A percentile compares a stretch with the other conserved stretches of the same genome.
phyloP scores from a whole-genome alignment of 345 rosid genomes.

The Dipteronia dyeriana region DNA sequence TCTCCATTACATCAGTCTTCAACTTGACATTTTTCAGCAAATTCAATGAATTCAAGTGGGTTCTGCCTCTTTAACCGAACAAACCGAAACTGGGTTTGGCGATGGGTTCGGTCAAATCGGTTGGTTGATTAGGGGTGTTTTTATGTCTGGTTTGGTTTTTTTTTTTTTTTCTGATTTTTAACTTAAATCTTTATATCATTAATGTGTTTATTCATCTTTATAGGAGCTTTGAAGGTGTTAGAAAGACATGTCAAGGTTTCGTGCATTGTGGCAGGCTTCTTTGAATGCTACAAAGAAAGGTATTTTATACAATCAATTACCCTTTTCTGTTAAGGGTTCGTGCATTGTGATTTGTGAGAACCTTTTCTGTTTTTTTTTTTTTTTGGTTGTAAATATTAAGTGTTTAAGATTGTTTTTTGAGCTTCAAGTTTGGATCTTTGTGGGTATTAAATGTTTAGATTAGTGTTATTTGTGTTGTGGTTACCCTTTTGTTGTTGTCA shows the following conservation, averaged over 20 bases:
- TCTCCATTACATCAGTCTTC: neutral
- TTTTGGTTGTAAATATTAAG: neutral
- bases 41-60: neutral
- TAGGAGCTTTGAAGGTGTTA: conserved; percentile 4
- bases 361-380: neutral
- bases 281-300: conserved; percentile 85
- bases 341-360: too few species aligned
- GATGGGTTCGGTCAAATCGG: neutral
- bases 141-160: neutral
- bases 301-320: conserved; percentile 11
- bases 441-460: neutral
- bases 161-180: neutral
- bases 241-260: conserved; percentile 68
- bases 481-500: neutral
- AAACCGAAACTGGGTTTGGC: neutral
- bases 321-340: too few species aligned
- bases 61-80: neutral
- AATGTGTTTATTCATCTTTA: neutral
- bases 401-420: conserved; percentile 8
- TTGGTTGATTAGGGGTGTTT: neutral
- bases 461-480: neutral
- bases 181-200: neutral
- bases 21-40: neutral
- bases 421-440: neutral
- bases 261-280: conserved; percentile 75